A percentile compares a stretch with the other conserved stretches of the same genome.
Evolutionary conservation across 2,329 filamentous ascomycete genomes (phyloP).

Genomic region (Ceratocystis variospora): DNA sequence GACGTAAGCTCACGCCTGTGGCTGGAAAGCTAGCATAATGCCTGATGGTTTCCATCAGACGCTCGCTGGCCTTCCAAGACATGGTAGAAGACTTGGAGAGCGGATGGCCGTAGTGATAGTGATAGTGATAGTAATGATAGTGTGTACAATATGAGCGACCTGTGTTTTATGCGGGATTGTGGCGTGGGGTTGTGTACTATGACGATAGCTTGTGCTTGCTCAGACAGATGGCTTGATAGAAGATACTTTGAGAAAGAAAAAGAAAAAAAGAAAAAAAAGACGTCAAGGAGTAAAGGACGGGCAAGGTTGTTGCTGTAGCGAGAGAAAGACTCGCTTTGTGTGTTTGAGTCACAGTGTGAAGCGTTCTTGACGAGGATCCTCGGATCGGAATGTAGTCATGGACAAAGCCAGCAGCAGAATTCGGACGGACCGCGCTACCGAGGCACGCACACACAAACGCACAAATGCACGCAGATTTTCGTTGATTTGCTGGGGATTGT

Average conservation of each 20-base stretch:
- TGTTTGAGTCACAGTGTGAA: neutral
- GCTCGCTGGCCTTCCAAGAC: constrained; percentile 86
- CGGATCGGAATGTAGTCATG: constrained; percentile 1
- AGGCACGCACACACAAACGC: constrained; percentile 3
- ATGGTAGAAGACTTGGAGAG: constrained; percentile 37
- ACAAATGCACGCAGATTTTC: neutral
- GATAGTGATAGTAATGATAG: neutral
- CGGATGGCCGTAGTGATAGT: neutral
- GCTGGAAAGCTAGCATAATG: constrained; percentile 96
- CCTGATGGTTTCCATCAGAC: constrained; percentile 91
- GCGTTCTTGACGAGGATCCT: neutral
- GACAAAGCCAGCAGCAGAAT: constrained; percentile 1
- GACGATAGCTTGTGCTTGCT: neutral
- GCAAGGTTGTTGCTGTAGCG: neutral
- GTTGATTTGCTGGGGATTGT: neutral
- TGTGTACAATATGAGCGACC: neutral
- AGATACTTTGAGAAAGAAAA: neutral
- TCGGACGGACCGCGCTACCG: constrained; percentile 3
- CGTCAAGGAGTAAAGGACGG: neutral
- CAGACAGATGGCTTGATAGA: neutral
- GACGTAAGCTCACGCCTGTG: constrained; percentile 85
- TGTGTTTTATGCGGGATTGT: neutral
- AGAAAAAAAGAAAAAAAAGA: neutral
- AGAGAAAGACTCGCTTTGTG: neutral
- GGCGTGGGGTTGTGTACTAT: neutral